phyloP scores from a whole-genome alignment of 495 filamentous ascomycete species.

The Neurospora sp. region DNA sequence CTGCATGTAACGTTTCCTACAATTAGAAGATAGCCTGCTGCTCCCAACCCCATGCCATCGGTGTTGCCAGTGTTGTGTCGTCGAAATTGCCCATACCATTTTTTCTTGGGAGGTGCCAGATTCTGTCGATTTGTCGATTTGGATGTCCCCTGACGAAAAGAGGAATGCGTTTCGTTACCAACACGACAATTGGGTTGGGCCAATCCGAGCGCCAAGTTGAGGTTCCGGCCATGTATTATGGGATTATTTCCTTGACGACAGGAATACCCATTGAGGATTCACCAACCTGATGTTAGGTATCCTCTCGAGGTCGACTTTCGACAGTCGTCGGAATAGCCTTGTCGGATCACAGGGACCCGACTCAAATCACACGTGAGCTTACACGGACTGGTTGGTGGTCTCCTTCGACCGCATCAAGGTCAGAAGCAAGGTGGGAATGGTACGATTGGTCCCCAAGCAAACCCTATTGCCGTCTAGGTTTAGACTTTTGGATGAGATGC shows the following conservation, averaged over 20 bases:
- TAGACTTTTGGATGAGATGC: background rate
- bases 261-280: background rate
- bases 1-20: background rate
- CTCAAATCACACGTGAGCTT: background rate
- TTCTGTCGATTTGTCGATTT: background rate
- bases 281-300: background rate
- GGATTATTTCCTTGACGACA: background rate
- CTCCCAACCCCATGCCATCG: background rate
- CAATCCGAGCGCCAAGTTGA: background rate
- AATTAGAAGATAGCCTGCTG: background rate
- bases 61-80: background rate
- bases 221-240: background rate
- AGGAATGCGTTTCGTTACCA: background rate
- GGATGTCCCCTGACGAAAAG: background rate
- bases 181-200: background rate
- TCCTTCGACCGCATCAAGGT: background rate
- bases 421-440: background rate
- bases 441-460: background rate
- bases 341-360: background rate
- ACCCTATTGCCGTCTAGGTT: background rate
- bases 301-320: background rate
- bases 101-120: background rate
- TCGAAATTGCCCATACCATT: background rate
- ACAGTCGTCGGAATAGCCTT: background rate
- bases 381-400: background rate